These are phyloP conservation scores for Amanita pallidorosea DNA, from an alignment of 768 basidiomycete species.

Conservation along the genomic window DNA sequence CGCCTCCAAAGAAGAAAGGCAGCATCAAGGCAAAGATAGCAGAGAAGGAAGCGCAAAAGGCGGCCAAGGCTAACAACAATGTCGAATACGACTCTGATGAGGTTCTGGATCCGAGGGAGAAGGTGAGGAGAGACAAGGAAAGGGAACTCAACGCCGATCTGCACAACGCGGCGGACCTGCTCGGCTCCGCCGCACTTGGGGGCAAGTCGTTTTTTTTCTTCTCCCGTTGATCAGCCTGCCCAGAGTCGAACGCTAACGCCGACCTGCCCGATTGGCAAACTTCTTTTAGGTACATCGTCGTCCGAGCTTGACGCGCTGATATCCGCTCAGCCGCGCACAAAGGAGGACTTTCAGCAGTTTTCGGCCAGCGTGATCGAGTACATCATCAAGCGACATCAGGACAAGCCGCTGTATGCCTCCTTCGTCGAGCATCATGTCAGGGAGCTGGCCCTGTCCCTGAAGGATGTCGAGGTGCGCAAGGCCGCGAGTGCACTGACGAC, in stretches of 20 bases:
- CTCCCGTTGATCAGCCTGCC: too few species aligned
- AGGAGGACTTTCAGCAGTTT: constrained; percentile 75
- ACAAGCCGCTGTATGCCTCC: constrained; percentile 70
- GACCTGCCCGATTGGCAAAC: too few species aligned
- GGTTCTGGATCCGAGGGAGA: constrained; percentile 72
- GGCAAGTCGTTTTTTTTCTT: too few species aligned
- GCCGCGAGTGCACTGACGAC: constrained; percentile 76
- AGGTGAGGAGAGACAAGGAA: constrained; percentile 68
- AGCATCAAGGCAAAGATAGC: constrained; percentile 86
- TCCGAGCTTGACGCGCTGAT: constrained; percentile 63
- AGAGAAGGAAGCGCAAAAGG: constrained; percentile 78
- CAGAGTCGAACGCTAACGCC: too few species aligned
- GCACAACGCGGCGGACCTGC: constrained; percentile 68
- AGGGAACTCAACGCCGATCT: constrained; percentile 82
- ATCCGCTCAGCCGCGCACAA: constrained; percentile 74
- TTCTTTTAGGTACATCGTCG: too few species aligned
- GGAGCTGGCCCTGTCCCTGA: constrained; percentile 64
- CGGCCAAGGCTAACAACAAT: constrained; percentile 25
- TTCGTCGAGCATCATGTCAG: constrained; percentile 83
- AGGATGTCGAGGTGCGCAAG: constrained; percentile 88
- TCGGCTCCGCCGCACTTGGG: constrained; percentile 61
- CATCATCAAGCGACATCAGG: constrained; percentile 68
- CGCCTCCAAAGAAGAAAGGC: constrained; percentile 86
- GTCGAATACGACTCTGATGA: constrained; percentile 58
- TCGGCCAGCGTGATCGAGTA: constrained; percentile 65